Evolutionary conservation across 2,329 filamentous ascomycete genomes (phyloP).

Genomic region (Geosmithia morbida): DNA sequence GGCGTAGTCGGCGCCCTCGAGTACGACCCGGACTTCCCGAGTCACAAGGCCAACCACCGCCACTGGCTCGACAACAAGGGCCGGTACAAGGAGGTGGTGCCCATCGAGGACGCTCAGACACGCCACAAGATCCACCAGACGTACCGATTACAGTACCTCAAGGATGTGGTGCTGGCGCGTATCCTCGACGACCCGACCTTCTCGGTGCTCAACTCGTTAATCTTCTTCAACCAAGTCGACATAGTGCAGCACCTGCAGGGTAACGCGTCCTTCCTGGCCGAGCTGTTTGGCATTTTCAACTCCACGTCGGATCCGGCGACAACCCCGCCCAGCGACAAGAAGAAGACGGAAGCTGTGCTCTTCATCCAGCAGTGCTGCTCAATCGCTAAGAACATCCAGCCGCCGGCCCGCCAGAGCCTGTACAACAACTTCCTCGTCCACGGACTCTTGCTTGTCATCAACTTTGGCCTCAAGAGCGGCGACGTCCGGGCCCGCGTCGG

Average conservation of each 20-base stretch:
- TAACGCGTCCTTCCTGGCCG: constrained; percentile 63
- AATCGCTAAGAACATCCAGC: constrained; percentile 89
- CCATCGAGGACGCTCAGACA: constrained; percentile 70
- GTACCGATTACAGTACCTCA: constrained; percentile 89
- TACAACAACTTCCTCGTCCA: constrained; percentile 84
- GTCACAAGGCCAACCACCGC: constrained; percentile 92
- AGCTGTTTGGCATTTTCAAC: constrained; percentile 73
- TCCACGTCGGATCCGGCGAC: not conserved
- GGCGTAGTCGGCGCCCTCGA: constrained; percentile 92
- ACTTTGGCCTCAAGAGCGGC: constrained; percentile 74
- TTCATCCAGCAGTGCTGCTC: constrained; percentile 95
- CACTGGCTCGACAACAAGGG: constrained; percentile 82
- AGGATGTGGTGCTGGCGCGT: constrained; percentile 92
- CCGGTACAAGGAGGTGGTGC: constrained; percentile 91
- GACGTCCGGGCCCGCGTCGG: constrained; percentile 81
- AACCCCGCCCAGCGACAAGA: constrained; percentile 41
- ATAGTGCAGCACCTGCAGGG: constrained; percentile 90
- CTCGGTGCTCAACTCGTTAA: constrained; percentile 90
- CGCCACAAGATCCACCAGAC: constrained; percentile 90
- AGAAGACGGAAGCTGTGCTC: constrained; percentile 85
- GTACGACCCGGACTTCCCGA: constrained; percentile 96
- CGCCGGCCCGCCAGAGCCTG: constrained; percentile 61
- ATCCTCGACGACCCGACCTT: constrained; percentile 97
- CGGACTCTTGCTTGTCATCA: constrained; percentile 79
- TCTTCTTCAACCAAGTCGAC: constrained; percentile 98